Base-by-base conservation (phyloP, 2,329 filamentous ascomycete species). In the Alternaria angustiovoidea region DNA sequence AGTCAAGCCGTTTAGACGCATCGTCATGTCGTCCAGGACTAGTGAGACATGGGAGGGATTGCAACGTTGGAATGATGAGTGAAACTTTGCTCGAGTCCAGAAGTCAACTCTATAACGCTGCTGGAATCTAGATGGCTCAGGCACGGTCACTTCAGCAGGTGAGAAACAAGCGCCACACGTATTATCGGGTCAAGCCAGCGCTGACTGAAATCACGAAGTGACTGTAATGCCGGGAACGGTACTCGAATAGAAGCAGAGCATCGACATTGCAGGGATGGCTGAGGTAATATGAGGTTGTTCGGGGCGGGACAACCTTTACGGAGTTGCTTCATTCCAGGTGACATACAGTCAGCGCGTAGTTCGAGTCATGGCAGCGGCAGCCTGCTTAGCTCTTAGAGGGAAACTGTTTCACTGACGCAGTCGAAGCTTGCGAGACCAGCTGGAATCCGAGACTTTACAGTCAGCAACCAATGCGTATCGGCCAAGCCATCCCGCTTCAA, bases 231-330 rank as follows among this genome's bases (percentile, higher is more conserved):
- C 2, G 7, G 30, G 7, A 8, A 34, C 20, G 8, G 30, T 18
- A 34, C 14, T 32, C 30, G 16, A 0, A 34, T 22, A 34, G 18
- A 36, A 2, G 16, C 30, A 4, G 18, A 36, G 30, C 2, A 14
- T 30, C 30, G 46, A 30, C 8, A 36, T 24, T 48, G 18, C 46
- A 48, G 46, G 46, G 46, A 20, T 18, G 30, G 18, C 18, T 48
- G 46, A 48, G 46, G 46, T n/a, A 36, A 48, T 34, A 48, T 48
- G 46, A 48, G 46, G 46, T 24, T 48, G 18, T 48, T 48, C 30
- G 46, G 11, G 46, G 30, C 46, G 7, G n/a, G 44, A 12, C 28
- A 28, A 34, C 28, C 16, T 9, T 22, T 18, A 48, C 18, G 28
- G 12, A 26, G 46, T 34, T 8, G 46, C 46, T 14, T 34, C 18